Percentiles rank a stretch among this genome's conserved stretches.
phyloP scores from a whole-genome alignment of 2,329 filamentous ascomycete species.

The Trichophyton rubrum region DNA sequence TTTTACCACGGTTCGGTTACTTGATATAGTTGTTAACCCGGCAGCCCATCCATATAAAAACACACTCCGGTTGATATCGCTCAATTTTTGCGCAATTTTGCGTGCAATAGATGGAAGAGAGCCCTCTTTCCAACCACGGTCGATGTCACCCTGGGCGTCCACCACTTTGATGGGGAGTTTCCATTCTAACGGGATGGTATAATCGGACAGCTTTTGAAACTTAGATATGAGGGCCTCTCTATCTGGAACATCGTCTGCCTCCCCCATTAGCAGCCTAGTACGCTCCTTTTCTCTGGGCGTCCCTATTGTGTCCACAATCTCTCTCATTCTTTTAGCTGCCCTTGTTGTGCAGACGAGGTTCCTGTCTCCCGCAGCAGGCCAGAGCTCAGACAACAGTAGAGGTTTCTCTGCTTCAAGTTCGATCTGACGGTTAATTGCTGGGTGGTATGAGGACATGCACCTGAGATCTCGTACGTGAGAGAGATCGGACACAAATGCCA shows the following conservation, averaged over 20 bases:
- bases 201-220: slow-evolving; percentile 40
- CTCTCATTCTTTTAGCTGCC: slow-evolving; percentile 53
- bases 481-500: slow-evolving; percentile 62
- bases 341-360: slow-evolving; percentile 54
- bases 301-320: slow-evolving; percentile 53
- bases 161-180: slow-evolving; percentile 50
- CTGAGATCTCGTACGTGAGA: slow-evolving; percentile 42
- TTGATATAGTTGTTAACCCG: slow-evolving; percentile 54
- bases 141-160: slow-evolving; percentile 34
- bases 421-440: slow-evolving; percentile 52
- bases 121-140: slow-evolving; percentile 20
- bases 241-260: slow-evolving; percentile 25
- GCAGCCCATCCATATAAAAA: slow-evolving; percentile 60
- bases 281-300: slow-evolving; percentile 49
- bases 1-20: slow-evolving; percentile 55
- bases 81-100: slow-evolving; percentile 38
- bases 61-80: slow-evolving; percentile 53
- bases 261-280: slow-evolving; percentile 46
- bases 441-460: slow-evolving; percentile 43
- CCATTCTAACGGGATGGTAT: slow-evolving; percentile 42
- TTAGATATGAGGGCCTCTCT: slow-evolving; percentile 23
- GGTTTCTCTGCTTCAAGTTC: slow-evolving; percentile 50
- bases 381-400: slow-evolving; percentile 48
- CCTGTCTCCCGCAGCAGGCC: slow-evolving; percentile 46
- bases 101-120: slow-evolving; percentile 36